Conservation (phyloP, 441 rosid species). For the Eugenia klotzschiana region DNA sequence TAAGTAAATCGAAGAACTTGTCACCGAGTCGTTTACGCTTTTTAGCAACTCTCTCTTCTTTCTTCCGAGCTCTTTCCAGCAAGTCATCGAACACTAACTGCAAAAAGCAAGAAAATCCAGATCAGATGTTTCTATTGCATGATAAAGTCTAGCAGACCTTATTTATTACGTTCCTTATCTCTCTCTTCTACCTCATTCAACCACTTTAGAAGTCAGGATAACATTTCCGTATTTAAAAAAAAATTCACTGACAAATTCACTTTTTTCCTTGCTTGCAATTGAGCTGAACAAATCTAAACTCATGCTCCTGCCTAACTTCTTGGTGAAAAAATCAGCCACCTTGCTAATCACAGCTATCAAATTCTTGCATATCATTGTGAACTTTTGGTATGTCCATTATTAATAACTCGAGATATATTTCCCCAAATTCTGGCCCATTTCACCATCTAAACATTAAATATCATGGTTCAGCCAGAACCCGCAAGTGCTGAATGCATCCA, state of each 20-base stretch:
- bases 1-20: conserved; percentile 27
- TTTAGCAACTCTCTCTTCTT: conserved; percentile 57
- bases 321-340: neutral
- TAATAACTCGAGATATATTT: neutral
- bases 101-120: conserved; percentile 5
- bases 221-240: neutral
- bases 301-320: neutral
- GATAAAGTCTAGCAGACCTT: neutral
- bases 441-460: neutral
- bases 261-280: neutral
- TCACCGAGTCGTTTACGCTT: conserved; percentile 42
- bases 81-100: conserved; percentile 53
- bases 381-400: neutral
- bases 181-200: neutral
- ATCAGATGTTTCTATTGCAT: neutral
- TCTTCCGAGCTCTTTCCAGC: conserved; percentile 48
- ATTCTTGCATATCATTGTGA: neutral
- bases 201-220: neutral
- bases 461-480: neutral
- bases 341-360: neutral
- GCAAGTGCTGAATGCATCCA: neutral
- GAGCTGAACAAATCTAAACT: neutral
- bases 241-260: neutral
- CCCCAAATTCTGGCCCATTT: neutral
- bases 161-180: neutral